These are phyloP conservation scores for Fraxinus platypoda DNA, from an alignment of 305 asterid species.

Conservation along the genomic window DNA sequence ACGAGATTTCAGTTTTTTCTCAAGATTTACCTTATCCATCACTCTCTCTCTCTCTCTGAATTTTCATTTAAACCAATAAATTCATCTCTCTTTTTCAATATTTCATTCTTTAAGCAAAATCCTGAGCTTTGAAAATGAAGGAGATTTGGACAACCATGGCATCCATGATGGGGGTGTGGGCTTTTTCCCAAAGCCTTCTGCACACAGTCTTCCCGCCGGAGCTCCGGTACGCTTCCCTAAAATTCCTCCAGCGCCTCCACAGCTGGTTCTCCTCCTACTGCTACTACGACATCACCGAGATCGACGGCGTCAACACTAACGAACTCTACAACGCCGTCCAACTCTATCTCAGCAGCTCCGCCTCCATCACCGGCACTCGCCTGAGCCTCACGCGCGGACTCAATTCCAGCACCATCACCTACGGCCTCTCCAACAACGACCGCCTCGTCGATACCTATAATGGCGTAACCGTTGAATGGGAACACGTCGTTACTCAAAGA, in stretches of 20 bases:
- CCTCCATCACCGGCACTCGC: conserved; percentile 67
- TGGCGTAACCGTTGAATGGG: conserved; percentile 70
- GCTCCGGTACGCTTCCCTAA: conserved; percentile 47
- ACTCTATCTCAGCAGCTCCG: conserved; percentile 76
- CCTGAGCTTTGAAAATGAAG: conserved; percentile 33
- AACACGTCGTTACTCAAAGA: conserved; percentile 72
- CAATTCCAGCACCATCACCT: conserved; percentile 76
- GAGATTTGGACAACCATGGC: conserved; percentile 66
- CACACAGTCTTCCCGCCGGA: conserved; percentile 64
- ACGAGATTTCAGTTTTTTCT: conserved; percentile 1
- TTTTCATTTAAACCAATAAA: neutral
- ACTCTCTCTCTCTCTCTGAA: conserved; percentile 14
- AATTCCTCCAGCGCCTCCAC: conserved; percentile 45
- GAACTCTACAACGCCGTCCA: conserved; percentile 93
- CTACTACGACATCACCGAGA: conserved; percentile 86
- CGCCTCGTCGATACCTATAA: conserved; percentile 50
- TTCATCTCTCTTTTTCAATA: neutral
- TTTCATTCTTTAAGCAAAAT: neutral
- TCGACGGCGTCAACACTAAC: conserved; percentile 93
- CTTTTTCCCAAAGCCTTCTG: conserved; percentile 56
- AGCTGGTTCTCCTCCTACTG: conserved; percentile 72
- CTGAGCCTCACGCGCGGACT: conserved; percentile 69
- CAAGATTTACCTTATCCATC: conserved; percentile 1
- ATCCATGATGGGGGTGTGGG: conserved; percentile 69
- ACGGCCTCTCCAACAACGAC: conserved; percentile 77